Conservation (phyloP, 495 filamentous ascomycete genomes). For the Neurospora sp. region DNA sequence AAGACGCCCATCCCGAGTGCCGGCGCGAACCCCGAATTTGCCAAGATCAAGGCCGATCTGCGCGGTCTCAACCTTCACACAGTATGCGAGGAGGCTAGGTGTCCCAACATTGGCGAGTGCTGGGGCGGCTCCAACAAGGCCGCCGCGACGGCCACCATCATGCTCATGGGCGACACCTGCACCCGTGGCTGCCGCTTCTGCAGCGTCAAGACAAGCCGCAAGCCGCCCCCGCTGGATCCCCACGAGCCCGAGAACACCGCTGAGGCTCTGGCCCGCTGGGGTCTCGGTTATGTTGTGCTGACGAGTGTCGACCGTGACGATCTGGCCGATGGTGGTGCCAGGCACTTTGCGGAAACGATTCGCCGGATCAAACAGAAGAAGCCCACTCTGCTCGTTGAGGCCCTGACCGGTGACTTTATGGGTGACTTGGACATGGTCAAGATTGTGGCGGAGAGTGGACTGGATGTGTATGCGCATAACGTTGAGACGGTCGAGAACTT, state of each 20-base stretch:
- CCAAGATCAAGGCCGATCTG: slow-evolving; percentile 86
- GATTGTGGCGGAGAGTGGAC: slow-evolving; percentile 71
- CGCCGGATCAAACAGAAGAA: slow-evolving; percentile 85
- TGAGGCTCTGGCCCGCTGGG: slow-evolving; percentile 87
- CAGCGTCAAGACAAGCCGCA: slow-evolving; percentile 77
- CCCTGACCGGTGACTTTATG: slow-evolving; percentile 80
- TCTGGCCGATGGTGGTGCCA: slow-evolving; percentile 74
- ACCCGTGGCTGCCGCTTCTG: slow-evolving; percentile 96
- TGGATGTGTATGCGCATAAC: slow-evolving; percentile 97
- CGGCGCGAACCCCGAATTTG: slow-evolving; percentile 62
- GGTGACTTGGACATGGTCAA: slow-evolving; percentile 77
- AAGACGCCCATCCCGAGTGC: slow-evolving; percentile 86
- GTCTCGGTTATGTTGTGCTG: slow-evolving; percentile 88
- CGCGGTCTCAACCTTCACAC: slow-evolving; percentile 85
- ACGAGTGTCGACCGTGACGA: slow-evolving; percentile 93
- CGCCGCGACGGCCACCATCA: slow-evolving; percentile 93
- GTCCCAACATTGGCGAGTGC: slow-evolving; percentile 95
- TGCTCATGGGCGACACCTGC: slow-evolving; percentile 98
- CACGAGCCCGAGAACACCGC: slow-evolving; percentile 97
- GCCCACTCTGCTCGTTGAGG: slow-evolving; percentile 83
- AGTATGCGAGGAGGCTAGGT: slow-evolving; percentile 94
- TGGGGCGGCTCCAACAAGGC: slow-evolving; percentile 87
- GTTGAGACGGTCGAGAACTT: slow-evolving; percentile 89
- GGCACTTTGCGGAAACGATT: slow-evolving; percentile 91
- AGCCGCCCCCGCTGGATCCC: slow-evolving; percentile 75